Evolutionary conservation across 1,284 basidiomycete genomes (phyloP).

Genomic region (Athelia psychrophila): DNA sequence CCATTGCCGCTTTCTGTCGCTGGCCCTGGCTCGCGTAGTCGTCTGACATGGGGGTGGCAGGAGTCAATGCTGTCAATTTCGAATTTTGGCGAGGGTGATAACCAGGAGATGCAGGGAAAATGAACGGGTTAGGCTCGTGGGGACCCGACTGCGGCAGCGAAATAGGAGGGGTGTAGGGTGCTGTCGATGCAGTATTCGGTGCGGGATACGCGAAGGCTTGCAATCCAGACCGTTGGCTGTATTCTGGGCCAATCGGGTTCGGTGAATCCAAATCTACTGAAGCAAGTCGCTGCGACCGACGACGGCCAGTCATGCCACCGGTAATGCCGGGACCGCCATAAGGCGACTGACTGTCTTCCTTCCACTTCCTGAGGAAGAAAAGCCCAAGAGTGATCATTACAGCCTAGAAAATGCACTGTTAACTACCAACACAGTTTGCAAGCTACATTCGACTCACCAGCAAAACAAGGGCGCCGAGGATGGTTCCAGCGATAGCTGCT

Average conservation of each 20-base stretch:
- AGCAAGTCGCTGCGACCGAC: slow-evolving; percentile 12
- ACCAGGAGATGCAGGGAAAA: slow-evolving; percentile 17
- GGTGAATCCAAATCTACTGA: slow-evolving; percentile 2
- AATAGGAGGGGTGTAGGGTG: neutral
- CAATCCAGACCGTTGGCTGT: neutral
- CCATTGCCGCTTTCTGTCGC: slow-evolving; percentile 50
- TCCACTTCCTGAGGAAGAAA: slow-evolving; percentile 40
- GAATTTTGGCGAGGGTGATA: slow-evolving; percentile 19
- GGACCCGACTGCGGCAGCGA: slow-evolving; percentile 17
- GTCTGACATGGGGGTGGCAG: neutral
- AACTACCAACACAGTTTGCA: neutral
- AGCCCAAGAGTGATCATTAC: slow-evolving; percentile 47
- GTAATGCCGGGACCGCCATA: slow-evolving; percentile 11
- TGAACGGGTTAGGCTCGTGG: slow-evolving; percentile 22
- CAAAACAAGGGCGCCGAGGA: slow-evolving; percentile 55
- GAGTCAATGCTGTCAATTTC: slow-evolving; percentile 12
- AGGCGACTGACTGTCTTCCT: slow-evolving; percentile 23
- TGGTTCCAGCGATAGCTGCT: slow-evolving; percentile 53
- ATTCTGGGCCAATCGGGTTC: neutral
- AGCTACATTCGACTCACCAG: slow-evolving; percentile 18
- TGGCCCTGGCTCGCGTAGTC: slow-evolving; percentile 17
- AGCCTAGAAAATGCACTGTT: slow-evolving; percentile 16
- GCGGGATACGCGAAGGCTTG: neutral
- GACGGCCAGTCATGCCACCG: slow-evolving; percentile 11
- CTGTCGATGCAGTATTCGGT: neutral